phyloP scores from a whole-genome alignment of 805 yeast species.

The Ogataea salicorniae region DNA sequence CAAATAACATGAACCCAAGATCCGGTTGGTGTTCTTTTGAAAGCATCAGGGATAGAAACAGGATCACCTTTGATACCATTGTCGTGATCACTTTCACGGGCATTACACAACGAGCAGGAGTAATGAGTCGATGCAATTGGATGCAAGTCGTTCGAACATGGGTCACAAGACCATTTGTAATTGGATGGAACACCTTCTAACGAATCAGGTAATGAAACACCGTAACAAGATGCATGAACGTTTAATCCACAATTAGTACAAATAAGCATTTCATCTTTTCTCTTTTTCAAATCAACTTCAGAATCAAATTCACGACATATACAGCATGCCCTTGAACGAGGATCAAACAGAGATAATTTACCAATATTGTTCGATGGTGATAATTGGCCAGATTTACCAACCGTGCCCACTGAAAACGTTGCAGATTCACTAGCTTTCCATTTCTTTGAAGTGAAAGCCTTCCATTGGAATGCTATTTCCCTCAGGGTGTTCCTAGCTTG shows the following conservation, averaged over 20 bases:
- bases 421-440: constrained; percentile 6
- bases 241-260: constrained; percentile 65
- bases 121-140: constrained; percentile 55
- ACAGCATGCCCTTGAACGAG: constrained; percentile 42
- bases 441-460: constrained; percentile 10
- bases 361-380: constrained; percentile 1
- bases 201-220: constrained; percentile 30
- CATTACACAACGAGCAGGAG: constrained; percentile 61
- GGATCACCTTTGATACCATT: constrained; percentile 38
- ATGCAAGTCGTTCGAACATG: constrained; percentile 64
- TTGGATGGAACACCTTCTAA: constrained; percentile 7
- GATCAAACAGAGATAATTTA: constrained; percentile 18
- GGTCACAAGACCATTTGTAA: constrained; percentile 73
- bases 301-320: constrained; percentile 42
- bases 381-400: not conserved
- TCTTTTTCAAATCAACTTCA: constrained; percentile 21
- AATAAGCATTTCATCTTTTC: constrained; percentile 36
- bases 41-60: constrained; percentile 50
- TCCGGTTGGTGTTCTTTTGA: constrained; percentile 63
- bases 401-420: not conserved
- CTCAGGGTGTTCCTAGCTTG: constrained; percentile 19
- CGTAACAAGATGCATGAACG: constrained; percentile 71
- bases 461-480: constrained; percentile 20
- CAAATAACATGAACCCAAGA: constrained; percentile 79
- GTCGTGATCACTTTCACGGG: constrained; percentile 46